Percentiles rank a stretch among this genome's conserved stretches.
These are phyloP conservation scores for Delphinella strobiligena DNA, from an alignment of 2,329 filamentous ascomycete genomes.

Conservation along the genomic window DNA sequence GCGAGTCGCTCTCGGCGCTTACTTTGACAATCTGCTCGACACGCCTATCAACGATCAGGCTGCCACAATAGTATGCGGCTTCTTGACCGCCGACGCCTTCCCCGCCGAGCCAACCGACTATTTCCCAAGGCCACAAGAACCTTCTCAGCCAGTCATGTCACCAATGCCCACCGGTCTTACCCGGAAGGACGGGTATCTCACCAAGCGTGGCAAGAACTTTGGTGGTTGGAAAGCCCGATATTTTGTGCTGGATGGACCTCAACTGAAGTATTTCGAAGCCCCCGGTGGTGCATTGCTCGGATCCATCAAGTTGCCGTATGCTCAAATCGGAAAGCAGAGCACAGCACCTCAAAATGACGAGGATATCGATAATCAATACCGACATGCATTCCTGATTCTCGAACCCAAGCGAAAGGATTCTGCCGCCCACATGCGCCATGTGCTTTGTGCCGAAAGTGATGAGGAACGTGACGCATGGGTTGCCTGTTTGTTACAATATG, in stretches of 20 bases:
- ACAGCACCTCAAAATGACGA: slow-evolving; percentile 52
- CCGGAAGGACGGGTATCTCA: slow-evolving; percentile 79
- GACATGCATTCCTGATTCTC: slow-evolving; percentile 87
- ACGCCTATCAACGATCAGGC: slow-evolving; percentile 66
- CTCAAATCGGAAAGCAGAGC: slow-evolving; percentile 90
- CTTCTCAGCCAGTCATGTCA: slow-evolving; percentile 1
- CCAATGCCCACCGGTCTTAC: slow-evolving; percentile 19
- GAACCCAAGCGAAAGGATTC: slow-evolving; percentile 97
- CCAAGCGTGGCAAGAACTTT: slow-evolving; percentile 96
- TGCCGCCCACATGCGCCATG: slow-evolving; percentile 75
- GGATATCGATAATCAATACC: slow-evolving; percentile 84
- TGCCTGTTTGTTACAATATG: slow-evolving; percentile 76
- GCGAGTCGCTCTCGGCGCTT: slow-evolving; percentile 65
- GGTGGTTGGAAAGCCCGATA: slow-evolving; percentile 90
- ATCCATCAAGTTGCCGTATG: slow-evolving; percentile 80
- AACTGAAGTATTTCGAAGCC: slow-evolving; percentile 81
- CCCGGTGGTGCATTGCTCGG: slow-evolving; percentile 84
- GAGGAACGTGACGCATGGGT: slow-evolving; percentile 90
- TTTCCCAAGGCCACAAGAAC: slow-evolving; percentile 16
- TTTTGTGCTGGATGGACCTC: slow-evolving; percentile 56
- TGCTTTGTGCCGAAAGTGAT: slow-evolving; percentile 91
- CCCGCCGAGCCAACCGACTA: slow-evolving; percentile 42
- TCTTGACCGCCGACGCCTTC: slow-evolving; percentile 59
- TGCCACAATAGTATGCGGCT: slow-evolving; percentile 73
- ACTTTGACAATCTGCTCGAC: slow-evolving; percentile 76